Evolutionary conservation across 257 asterid species (phyloP), one percentile per base, ranked within the genome.

Genomic region (Solanum ahanhuiri): DNA sequence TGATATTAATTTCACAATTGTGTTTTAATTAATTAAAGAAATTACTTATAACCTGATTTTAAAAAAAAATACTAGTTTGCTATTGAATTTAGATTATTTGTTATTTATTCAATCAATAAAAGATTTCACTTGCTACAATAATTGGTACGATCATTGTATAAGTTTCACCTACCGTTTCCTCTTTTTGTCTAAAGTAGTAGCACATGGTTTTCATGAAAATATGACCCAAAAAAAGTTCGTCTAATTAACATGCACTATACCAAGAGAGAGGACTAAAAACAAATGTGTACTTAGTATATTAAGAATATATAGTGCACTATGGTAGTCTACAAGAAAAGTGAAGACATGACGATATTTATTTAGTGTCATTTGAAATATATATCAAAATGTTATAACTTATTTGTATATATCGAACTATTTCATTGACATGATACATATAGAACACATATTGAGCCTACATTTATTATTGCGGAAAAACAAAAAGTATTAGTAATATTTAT

Each of bases 381-480:
- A 30, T 30, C 3, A 28, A 67, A 12, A 67, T 28, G 5, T 67
- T 12, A 15, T 6, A 67, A 12, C 22, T 67, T 67, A 9, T 4
- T 4, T 71, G 5, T 70, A 69, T 3, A 57, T 2, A 6, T 57
- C 10, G 0, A 14, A 30, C 7, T 35, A 2, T 20, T 69, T 69
- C 23, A 64, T 25, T 2, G 0, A 12, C 35, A 28, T 12, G 4
- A 14, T 14, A 28, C 39, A 69, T 2, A 69, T 4, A 41, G 0
- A 41, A 33, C 23, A 30, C 12, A 67, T n/a, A 14, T 2, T 8
- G 9, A 34, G 0, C 6, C 0, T 34, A 3, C 1, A 72, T 20
- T 72, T 34, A 0, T 72, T 34, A 0, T 67, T 12, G 0, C 0
- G 0, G 0, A 28, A 25, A 33, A 67, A 28, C 3, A 67, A 6